These are phyloP conservation scores for Dactylellina drechsleri DNA, from an alignment of 2,329 filamentous ascomycete species.

Conservation along the genomic window DNA sequence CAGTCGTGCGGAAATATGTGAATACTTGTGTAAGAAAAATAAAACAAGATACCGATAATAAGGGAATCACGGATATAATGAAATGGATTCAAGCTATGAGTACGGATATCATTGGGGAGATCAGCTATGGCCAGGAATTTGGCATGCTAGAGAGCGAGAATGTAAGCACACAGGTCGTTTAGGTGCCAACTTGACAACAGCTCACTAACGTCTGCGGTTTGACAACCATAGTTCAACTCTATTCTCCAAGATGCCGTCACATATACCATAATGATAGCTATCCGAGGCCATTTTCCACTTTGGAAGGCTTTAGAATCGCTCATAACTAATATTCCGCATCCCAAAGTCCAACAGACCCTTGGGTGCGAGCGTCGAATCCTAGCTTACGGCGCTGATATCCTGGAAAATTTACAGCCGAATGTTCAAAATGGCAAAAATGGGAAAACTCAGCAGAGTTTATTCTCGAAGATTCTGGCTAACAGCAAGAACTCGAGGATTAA, in stretches of 20 bases:
- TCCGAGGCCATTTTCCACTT: constrained; percentile 20
- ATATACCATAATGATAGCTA: neutral
- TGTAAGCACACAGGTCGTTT: constrained; percentile 11
- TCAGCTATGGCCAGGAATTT: constrained; percentile 26
- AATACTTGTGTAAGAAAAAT: constrained; percentile 21
- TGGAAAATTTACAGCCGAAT: neutral
- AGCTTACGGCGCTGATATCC: constrained; percentile 3
- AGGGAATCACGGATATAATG: constrained; percentile 6
- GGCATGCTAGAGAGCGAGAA: constrained; percentile 27
- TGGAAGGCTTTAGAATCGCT: neutral
- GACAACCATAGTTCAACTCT: constrained; percentile 5
- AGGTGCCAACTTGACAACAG: neutral
- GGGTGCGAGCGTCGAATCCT: neutral
- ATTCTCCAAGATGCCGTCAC: constrained; percentile 12
- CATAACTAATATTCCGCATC: constrained; percentile 22
- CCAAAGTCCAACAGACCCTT: constrained; percentile 21
- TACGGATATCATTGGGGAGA: constrained; percentile 27
- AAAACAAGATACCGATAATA: constrained; percentile 1
- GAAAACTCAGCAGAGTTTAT: constrained; percentile 4
- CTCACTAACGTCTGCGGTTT: neutral
- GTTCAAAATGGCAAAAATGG: constrained; percentile 8
- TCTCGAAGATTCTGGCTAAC: constrained; percentile 8
- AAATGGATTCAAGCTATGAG: constrained; percentile 18
- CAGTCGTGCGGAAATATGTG: constrained; percentile 7
- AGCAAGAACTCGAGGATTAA: constrained; percentile 14